Percentiles rank a stretch among this genome's conserved stretches.
These are phyloP conservation scores for Diaporthe sp. DNA, from an alignment of 2,329 filamentous ascomycete genomes.

Conservation along the genomic window DNA sequence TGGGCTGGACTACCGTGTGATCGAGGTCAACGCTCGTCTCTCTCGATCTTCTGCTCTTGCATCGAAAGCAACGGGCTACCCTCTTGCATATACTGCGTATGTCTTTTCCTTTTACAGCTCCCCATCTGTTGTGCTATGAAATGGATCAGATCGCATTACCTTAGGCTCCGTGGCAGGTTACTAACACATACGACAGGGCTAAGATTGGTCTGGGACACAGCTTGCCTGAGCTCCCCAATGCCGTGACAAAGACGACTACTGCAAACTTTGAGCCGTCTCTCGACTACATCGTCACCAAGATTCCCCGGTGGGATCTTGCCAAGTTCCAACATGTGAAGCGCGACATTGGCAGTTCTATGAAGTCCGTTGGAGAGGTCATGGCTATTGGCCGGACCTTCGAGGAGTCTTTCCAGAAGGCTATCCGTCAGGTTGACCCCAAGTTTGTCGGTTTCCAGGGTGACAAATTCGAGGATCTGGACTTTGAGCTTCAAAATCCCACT, in stretches of 20 bases:
- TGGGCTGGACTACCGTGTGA: conserved; percentile 97
- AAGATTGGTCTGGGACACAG: conserved; percentile 98
- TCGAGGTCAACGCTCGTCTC: conserved; percentile 97
- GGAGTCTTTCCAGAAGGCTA: conserved; percentile 99
- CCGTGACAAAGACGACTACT: conserved; percentile 97
- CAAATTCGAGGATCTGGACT: conserved; percentile 93
- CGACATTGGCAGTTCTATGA: conserved; percentile 98
- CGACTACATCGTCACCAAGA: conserved; percentile 99
- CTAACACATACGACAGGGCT: conserved; percentile 58
- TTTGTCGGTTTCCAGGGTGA: conserved; percentile 96
- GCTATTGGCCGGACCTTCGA: conserved; percentile 98
- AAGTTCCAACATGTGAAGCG: conserved; percentile 99
- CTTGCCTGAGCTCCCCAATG: conserved; percentile 95
- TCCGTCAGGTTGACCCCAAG: conserved; percentile 93
- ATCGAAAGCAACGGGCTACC: conserved; percentile 97
- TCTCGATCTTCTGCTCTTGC: conserved; percentile 95
- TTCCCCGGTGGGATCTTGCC: conserved; percentile 96
- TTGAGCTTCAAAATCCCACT: conserved; percentile 90
- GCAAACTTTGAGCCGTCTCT: conserved; percentile 98
- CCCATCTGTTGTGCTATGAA: neutral
- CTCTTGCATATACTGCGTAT: conserved; percentile 91
- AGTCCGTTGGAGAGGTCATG: conserved; percentile 99
- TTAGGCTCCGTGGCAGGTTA: neutral
- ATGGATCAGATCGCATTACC: no score
- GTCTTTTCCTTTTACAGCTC: neutral